These are phyloP conservation scores for Saccharomycopsis guyanensis DNA, from an alignment of 805 yeast species.

Conservation along the genomic window DNA sequence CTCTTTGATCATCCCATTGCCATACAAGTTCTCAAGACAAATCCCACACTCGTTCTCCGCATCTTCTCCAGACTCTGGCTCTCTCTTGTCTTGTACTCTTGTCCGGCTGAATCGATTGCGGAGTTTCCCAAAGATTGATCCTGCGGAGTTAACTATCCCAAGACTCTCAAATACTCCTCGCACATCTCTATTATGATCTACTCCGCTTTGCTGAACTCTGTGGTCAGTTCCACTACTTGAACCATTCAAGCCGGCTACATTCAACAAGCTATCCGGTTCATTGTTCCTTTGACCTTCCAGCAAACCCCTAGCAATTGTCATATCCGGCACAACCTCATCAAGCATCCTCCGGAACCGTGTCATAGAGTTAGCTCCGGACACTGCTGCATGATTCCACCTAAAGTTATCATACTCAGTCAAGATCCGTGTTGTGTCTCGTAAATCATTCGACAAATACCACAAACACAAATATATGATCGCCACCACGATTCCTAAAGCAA, in stretches of 20 bases:
- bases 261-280: too few relatives aligned
- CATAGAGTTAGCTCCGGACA: not conserved
- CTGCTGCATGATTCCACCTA: not conserved
- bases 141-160: not conserved
- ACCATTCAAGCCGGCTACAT: too few relatives aligned
- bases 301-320: not conserved
- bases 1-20: not conserved
- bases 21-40: not conserved
- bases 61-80: not conserved
- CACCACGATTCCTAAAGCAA: not conserved
- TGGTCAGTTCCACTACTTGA: too few relatives aligned
- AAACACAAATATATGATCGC: not conserved
- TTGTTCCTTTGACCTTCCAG: not conserved
- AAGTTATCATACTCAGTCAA: not conserved
- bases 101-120: not conserved
- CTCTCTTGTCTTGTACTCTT: too few relatives aligned
- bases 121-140: not conserved
- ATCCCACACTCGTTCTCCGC: not conserved
- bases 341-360: not conserved
- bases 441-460: not conserved
- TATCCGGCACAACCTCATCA: not conserved
- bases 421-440: not conserved
- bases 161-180: too few relatives aligned
- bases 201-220: too few relatives aligned
- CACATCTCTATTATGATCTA: too few relatives aligned